Conservation (phyloP, 1,139 yeast species). For the Geotrichum restrictum region DNA sequence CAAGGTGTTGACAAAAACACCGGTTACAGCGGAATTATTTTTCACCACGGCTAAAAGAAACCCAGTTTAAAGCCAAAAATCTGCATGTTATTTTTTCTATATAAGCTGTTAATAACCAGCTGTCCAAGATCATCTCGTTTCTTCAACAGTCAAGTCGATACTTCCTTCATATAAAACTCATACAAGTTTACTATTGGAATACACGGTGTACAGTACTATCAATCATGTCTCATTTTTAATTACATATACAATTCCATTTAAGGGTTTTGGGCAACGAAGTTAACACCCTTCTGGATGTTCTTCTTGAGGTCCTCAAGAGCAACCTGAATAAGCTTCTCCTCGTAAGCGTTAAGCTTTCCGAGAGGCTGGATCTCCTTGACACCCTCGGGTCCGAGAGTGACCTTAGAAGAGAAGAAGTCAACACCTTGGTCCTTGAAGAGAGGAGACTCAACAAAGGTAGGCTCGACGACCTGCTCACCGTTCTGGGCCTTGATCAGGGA, state of each 20-base stretch:
- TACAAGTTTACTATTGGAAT: too few species aligned
- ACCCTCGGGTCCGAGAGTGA: slow-evolving; percentile 85
- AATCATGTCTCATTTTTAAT: slow-evolving; percentile 6
- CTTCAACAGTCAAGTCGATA: too few species aligned
- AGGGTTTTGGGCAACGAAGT: slow-evolving; percentile 47
- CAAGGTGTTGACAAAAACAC: too few species aligned
- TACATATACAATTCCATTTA: slow-evolving; percentile 24
- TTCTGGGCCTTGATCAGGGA: slow-evolving; percentile 53
- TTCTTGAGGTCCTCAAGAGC: slow-evolving; percentile 46
- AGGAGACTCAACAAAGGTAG: slow-evolving; percentile 67
- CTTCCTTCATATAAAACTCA: too few species aligned
- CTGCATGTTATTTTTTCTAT: too few species aligned
- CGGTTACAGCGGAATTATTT: too few species aligned
- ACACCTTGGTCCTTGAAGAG: slow-evolving; percentile 78
- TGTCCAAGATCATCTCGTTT: too few species aligned
- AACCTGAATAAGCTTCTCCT: slow-evolving; percentile 57
- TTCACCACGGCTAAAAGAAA: too few species aligned
- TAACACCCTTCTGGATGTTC: slow-evolving; percentile 70
- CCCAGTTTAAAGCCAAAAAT: too few species aligned
- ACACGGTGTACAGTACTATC: too few species aligned
- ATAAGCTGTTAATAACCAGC: too few species aligned
- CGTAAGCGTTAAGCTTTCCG: slow-evolving; percentile 77
- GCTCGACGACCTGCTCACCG: slow-evolving; percentile 63
- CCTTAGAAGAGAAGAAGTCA: slow-evolving; percentile 90
- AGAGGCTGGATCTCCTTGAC: slow-evolving; percentile 72